Base-by-base conservation (phyloP, 306 rosid species). In the Vachellia collinsii region DNA sequence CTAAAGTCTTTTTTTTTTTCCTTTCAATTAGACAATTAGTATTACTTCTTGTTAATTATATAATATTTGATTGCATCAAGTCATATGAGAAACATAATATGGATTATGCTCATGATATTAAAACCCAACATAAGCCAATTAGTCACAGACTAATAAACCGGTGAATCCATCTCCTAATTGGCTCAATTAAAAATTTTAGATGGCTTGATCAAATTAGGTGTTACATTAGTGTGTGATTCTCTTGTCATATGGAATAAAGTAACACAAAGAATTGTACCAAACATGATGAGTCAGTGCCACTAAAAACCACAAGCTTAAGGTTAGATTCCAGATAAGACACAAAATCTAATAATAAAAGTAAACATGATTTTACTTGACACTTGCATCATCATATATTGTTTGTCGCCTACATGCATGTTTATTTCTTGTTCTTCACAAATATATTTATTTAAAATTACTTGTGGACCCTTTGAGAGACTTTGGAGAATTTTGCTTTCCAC, bases 391-490 rank as follows among this genome's bases (percentile, higher is more conserved):
- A 29, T 29, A 4, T 71, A 50, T 23, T 14, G 19, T 12, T 12
- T 48, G 12, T 48, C 0, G 17, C 22, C 2, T 73, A 75, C 86
- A 75, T 65, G 38, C 42, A 38, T 38, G 42, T 67, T 70, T 41
- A 76, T 85, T 73, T 70, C 74, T 53, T 70, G 70, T 64, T 20
- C 74, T 79, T 41, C 75, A 70, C 22, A 46, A 19, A 38, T n/a
- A 70, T 29, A n/a, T 77, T 77, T 77, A 38, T 38, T 38, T 23
- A 38, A 14, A 39, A 47, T 48, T 13, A 61, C 50, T 1, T 6
- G 69, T 65, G 82, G 88, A 80, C 11, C 70, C 85, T 66, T 76
- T 81, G 80, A 66, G 29, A 42, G 12, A 73, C 51, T 69, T 69
- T 4, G 19, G 34, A 29, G 64, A 71, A 70, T 74, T 85, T 70